These are phyloP conservation scores for Ramalina peruviana DNA, from an alignment of 495 filamentous ascomycete genomes.

Conservation along the genomic window DNA sequence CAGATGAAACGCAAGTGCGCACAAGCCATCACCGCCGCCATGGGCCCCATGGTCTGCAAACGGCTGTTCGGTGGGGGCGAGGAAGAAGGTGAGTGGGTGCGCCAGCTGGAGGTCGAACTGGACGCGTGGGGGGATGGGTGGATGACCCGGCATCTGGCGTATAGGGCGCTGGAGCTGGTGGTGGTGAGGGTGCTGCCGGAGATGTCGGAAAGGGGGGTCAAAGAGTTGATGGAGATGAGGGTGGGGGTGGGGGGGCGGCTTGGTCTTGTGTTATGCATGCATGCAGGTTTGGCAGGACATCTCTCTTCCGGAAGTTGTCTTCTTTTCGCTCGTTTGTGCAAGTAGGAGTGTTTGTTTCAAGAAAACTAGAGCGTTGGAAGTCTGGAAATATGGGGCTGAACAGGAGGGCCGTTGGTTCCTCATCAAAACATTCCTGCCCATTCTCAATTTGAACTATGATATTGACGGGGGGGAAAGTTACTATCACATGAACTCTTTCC, in stretches of 20 bases:
- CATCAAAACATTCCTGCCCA: too few relatives aligned
- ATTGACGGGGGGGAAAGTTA: too few relatives aligned
- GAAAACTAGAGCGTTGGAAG: too few relatives aligned
- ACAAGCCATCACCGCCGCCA: constrained; percentile 31
- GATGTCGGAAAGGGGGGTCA: constrained; percentile 56
- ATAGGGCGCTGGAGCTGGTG: constrained; percentile 60
- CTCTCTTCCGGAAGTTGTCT: too few relatives aligned
- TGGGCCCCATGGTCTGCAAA: constrained; percentile 29
- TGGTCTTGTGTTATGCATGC: too few relatives aligned
- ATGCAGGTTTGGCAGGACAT: too few relatives aligned
- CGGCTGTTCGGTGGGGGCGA: constrained; percentile 23
- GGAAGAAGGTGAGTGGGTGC: constrained; percentile 7
- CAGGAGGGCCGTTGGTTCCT: too few relatives aligned
- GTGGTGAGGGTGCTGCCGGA: constrained; percentile 74
- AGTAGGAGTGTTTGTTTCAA: too few relatives aligned
- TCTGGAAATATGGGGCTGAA: too few relatives aligned
- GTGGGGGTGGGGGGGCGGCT: constrained; percentile 22
- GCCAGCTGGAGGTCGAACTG: constrained; percentile 43
- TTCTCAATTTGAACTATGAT: too few relatives aligned
- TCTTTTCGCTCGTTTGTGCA: too few relatives aligned
- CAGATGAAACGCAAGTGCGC: constrained; percentile 45
- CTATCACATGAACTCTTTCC: not conserved
- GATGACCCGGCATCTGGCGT: constrained; percentile 80
- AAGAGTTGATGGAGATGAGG: constrained; percentile 60
- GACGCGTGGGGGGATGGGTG: constrained; percentile 69